A percentile compares a stretch with the other conserved stretches of the same genome.
Conservation (phyloP, 129 eudicot genomes). For the Helianthus annuus region HanXRQr2.0-SUNRISE NC_035437.2:15110590-15111089, state of each 20-base stretch:
- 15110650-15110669: not conserved
- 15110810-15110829: too few species aligned
- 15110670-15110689: slow-evolving; percentile 15
- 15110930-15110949: too few species aligned
- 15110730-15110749: not conserved
- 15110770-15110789: slow-evolving; percentile 7
- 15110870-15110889: too few species aligned
- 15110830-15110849: too few species aligned
- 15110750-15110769: not conserved
- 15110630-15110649: slow-evolving; percentile 41
- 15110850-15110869: too few species aligned
- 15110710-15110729: slow-evolving; percentile 14
- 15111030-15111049: not conserved
- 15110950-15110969: too few species aligned
- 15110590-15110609: slow-evolving; percentile 64
- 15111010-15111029: not conserved
- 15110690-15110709: not conserved
- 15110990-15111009: not conserved
- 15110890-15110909: not conserved
- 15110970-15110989: not conserved
- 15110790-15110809: too few species aligned
- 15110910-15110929: too few species aligned
- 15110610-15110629: slow-evolving; percentile 30
- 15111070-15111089: too few species aligned
- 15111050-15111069: not conserved